Evolutionary conservation across 2,329 filamentous ascomycete species (phyloP).

Genomic region (Pyricularia pennisetigena): DNA sequence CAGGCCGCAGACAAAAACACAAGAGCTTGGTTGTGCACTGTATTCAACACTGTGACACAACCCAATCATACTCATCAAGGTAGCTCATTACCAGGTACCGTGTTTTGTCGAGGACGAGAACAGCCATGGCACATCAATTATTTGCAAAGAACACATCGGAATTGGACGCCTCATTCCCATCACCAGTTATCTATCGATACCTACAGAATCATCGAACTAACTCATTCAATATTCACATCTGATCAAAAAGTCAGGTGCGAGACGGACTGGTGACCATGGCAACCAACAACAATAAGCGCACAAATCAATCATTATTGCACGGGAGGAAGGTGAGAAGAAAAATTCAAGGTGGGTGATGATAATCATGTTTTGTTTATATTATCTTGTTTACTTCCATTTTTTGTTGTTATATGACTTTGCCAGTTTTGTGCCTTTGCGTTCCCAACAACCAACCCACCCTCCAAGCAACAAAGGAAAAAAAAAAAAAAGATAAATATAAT

Average conservation of each 20-base stretch:
- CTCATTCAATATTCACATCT: neutral
- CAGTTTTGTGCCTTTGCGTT: neutral
- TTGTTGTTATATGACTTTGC: constrained; percentile 3
- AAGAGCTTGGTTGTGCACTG: neutral
- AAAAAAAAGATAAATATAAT: neutral
- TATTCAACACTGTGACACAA: neutral
- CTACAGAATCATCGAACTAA: neutral
- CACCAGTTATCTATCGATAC: neutral
- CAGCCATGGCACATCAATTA: too few relatives aligned
- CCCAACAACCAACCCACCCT: constrained; percentile 4
- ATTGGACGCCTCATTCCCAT: too few relatives aligned
- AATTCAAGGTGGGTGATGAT: neutral
- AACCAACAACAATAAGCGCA: neutral
- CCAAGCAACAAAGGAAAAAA: neutral
- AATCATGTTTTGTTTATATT: neutral
- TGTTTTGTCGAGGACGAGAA: too few relatives aligned
- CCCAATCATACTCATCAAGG: neutral
- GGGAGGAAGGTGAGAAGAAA: neutral
- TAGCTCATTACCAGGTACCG: too few relatives aligned
- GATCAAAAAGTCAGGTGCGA: neutral
- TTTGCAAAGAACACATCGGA: too few relatives aligned
- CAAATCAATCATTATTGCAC: neutral
- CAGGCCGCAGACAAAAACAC: too few relatives aligned
- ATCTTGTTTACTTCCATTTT: neutral
- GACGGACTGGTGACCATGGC: neutral